A percentile compares a stretch with the other conserved stretches of the same genome.
These are phyloP conservation scores for Theobroma cacao DNA, from an alignment of 345 rosid species.

Conservation along the genomic window DNA sequence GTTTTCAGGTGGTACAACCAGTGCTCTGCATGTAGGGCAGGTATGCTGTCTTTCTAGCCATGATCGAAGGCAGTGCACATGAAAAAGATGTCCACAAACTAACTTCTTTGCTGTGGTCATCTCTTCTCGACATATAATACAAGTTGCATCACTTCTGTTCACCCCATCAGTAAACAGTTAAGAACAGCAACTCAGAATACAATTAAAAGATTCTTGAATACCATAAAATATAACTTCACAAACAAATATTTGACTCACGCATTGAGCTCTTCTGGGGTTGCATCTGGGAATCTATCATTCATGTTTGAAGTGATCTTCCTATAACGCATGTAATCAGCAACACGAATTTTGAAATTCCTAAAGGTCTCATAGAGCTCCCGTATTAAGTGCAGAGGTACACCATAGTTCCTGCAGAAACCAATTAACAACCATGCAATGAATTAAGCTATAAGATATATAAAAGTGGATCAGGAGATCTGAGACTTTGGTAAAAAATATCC, in stretches of 20 bases:
- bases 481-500: not conserved
- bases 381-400: conserved; percentile 88
- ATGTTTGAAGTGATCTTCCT: conserved; percentile 94
- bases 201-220: not conserved
- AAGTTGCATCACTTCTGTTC: conserved; percentile 87
- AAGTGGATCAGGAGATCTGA: not conserved
- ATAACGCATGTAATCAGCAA: conserved; percentile 90
- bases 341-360: conserved; percentile 85
- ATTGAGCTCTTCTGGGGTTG: conserved; percentile 82
- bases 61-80: conserved; percentile 93
- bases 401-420: conserved; percentile 73
- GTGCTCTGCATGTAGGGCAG: conserved; percentile 94
- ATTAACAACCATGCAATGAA: not conserved
- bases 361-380: conserved; percentile 97
- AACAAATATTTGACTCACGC: conserved; percentile 46
- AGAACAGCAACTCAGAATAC: conserved; percentile 9
- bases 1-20: conserved; percentile 80
- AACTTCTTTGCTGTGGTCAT: conserved; percentile 92
- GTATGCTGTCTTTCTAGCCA: conserved; percentile 98
- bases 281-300: conserved; percentile 96
- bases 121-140: conserved; percentile 98
- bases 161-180: conserved; percentile 25
- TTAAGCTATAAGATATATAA: not conserved
- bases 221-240: not conserved
- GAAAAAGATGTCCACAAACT: conserved; percentile 92